Evolutionary conservation across 495 filamentous ascomycete genomes (phyloP).

Genomic region (Neurospora sp.): DNA sequence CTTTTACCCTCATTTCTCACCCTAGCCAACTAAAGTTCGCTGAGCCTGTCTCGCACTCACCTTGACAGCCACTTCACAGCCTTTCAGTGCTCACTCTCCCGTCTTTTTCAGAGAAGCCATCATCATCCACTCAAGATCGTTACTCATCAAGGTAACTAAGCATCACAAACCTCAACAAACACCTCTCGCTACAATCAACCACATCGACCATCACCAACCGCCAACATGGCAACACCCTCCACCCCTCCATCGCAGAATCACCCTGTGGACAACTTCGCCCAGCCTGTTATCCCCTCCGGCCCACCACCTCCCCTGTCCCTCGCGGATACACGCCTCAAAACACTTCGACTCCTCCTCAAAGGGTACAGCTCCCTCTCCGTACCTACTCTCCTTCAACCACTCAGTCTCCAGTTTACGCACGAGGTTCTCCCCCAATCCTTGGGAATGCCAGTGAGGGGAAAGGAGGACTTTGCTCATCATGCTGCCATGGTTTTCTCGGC

Average conservation of each 20-base stretch:
- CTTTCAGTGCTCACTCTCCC: background rate
- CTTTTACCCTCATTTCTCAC: background rate
- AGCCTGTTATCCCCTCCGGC: background rate
- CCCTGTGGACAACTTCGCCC: background rate
- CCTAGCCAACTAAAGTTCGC: background rate
- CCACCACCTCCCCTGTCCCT: background rate
- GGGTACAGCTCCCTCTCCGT: constrained; percentile 27
- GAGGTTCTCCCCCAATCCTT: constrained; percentile 27
- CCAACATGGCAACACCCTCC: background rate
- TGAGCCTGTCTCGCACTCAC: background rate
- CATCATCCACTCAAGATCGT: background rate
- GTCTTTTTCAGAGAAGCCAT: background rate
- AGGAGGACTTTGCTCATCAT: constrained; percentile 22
- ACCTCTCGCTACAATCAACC: background rate
- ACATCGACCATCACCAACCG: background rate
- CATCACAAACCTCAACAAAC: background rate
- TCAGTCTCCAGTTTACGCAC: constrained; percentile 25
- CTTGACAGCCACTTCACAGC: background rate
- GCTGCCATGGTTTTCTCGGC: constrained; percentile 26
- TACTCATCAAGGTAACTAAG: background rate
- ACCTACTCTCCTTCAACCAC: constrained; percentile 18
- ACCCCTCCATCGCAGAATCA: background rate
- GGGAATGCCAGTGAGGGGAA: constrained; percentile 23
- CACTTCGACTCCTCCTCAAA: constrained; percentile 20
- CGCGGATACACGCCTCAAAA: constrained; percentile 8